These are phyloP conservation scores for Lithospermum erythrorhizon DNA, from an alignment of 257 asterid genomes.

Conservation along the genomic window DNA sequence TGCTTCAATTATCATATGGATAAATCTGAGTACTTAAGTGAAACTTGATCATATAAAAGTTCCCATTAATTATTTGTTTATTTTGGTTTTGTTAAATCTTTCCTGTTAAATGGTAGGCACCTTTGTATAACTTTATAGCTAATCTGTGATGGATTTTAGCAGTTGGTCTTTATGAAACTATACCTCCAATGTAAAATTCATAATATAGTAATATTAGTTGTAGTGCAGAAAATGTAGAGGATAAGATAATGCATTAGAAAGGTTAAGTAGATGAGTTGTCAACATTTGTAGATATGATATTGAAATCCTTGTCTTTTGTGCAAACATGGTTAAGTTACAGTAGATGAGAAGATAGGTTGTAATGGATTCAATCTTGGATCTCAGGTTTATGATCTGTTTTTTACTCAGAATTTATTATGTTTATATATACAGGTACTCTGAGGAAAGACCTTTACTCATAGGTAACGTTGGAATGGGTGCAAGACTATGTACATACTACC, in stretches of 20 bases:
- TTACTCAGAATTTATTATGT: slow-evolving; percentile 10
- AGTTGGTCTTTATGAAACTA: not conserved
- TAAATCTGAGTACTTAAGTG: not conserved
- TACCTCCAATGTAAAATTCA: no score
- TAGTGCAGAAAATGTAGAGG: not conserved
- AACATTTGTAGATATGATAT: not conserved
- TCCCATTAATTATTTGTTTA: not conserved
- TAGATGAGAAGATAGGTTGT: no score
- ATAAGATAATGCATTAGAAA: not conserved
- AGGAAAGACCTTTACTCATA: slow-evolving; percentile 93
- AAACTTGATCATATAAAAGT: not conserved
- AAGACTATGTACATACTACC: slow-evolving; percentile 89
- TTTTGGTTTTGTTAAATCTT: no score
- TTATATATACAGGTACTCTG: slow-evolving; percentile 65
- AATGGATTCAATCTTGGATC: not conserved
- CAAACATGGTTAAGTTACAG: not conserved
- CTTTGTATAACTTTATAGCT: not conserved
- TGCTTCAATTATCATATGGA: not conserved
- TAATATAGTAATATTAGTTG: not conserved
- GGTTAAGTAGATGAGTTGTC: not conserved
- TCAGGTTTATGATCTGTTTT: no score
- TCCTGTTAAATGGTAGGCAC: not conserved
- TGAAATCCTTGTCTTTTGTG: not conserved
- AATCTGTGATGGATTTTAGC: not conserved
- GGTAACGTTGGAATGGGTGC: slow-evolving; percentile 99